A percentile compares a stretch with the other conserved stretches of the same genome.
Evolutionary conservation across 495 filamentous ascomycete genomes (phyloP).

Genomic region (Penicillium subrubescens): DNA sequence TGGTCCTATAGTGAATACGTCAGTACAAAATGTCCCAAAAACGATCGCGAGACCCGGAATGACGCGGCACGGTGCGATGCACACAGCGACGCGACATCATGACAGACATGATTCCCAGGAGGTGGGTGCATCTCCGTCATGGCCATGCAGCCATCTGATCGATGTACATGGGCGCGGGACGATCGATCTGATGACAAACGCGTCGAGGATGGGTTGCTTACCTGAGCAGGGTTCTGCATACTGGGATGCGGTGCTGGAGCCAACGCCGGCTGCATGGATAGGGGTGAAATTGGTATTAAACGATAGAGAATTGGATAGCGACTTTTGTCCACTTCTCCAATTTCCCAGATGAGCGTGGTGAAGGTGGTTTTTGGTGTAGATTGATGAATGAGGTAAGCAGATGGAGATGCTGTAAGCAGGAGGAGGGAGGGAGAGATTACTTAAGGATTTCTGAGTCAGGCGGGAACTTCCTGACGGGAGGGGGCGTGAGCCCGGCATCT

Average conservation of each 20-base stretch:
- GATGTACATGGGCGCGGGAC: conserved; percentile 28
- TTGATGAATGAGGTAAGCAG: conserved; percentile 48
- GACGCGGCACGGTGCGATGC: conserved; percentile 8
- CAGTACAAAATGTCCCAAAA: conserved; percentile 14
- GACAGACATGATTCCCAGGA: conserved; percentile 2
- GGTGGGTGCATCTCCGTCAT: not conserved
- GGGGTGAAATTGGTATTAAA: not conserved
- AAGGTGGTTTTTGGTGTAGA: conserved; percentile 20
- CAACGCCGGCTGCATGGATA: conserved; percentile 57
- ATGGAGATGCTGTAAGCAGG: conserved; percentile 32
- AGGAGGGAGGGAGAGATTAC: conserved; percentile 25
- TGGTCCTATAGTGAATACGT: conserved; percentile 41
- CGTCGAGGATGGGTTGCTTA: conserved; percentile 46
- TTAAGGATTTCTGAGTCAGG: conserved; percentile 24
- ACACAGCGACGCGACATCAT: conserved; percentile 20
- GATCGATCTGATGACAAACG: conserved; percentile 51
- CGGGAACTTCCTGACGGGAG: not conserved
- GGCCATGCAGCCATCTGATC: conserved; percentile 12
- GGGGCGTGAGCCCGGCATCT: not conserved
- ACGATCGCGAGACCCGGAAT: not conserved
- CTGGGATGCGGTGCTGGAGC: conserved; percentile 60
- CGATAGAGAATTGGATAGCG: conserved; percentile 6
- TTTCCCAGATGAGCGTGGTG: conserved; percentile 13
- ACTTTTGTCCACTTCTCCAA: conserved; percentile 9
- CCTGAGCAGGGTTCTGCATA: conserved; percentile 58